Evolutionary conservation across 257 asterid genomes (phyloP).

Genomic region (Lithospermum erythrorhizon): DNA sequence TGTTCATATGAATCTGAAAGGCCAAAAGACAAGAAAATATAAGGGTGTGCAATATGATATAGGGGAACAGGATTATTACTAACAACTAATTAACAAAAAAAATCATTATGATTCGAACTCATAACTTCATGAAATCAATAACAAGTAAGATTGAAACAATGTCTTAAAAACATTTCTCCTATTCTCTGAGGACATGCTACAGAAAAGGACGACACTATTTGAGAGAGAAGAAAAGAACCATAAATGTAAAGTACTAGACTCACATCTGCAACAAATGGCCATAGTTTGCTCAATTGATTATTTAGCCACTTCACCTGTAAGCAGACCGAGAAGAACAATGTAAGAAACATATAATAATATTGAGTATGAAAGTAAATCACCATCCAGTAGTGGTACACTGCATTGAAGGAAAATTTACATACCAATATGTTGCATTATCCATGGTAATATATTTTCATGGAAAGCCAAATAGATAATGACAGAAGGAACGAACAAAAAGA

Average conservation of each 20-base stretch:
- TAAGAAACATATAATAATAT: neutral
- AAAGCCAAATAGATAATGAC: neutral
- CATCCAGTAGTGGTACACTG: neutral
- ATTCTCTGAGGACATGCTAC: too few relatives aligned
- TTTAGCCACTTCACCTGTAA: constrained; percentile 98
- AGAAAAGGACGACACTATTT: neutral
- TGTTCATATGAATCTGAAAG: too few relatives aligned
- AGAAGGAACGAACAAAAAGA: neutral
- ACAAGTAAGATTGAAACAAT: too few relatives aligned
- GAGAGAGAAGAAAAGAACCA: neutral
- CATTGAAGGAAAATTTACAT: neutral
- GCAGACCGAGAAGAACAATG: constrained; percentile 5
- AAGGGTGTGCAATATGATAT: too few relatives aligned
- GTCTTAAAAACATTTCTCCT: too few relatives aligned
- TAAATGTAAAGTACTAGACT: constrained; percentile 20
- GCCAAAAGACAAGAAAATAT: too few relatives aligned
- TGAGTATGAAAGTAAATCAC: neutral
- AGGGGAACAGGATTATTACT: too few relatives aligned
- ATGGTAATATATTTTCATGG: too few relatives aligned
- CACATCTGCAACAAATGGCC: constrained; percentile 99
- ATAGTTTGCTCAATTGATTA: constrained; percentile 72
- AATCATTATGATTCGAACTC: too few relatives aligned
- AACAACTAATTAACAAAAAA: too few relatives aligned
- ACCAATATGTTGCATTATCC: too few relatives aligned
- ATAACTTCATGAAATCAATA: too few relatives aligned